phyloP scores from a whole-genome alignment of 2,329 filamentous ascomycete species.

The Paradendryphiella salina region DNA sequence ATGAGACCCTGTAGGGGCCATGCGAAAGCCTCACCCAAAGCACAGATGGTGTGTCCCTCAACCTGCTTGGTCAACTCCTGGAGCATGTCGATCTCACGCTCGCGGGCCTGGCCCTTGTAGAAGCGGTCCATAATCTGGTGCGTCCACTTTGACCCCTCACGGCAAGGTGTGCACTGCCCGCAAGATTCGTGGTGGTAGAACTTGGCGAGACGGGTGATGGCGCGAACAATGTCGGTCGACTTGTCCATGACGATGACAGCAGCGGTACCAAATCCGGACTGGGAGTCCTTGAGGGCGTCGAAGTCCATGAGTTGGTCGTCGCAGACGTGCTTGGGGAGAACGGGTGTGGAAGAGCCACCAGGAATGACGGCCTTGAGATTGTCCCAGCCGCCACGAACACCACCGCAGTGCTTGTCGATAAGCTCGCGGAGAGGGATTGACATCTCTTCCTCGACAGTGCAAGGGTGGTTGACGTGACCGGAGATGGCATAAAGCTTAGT shows the following conservation, averaged over 20 bases:
- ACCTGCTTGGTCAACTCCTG: conserved; percentile 99
- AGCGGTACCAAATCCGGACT: conserved; percentile 94
- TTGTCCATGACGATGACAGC: conserved; percentile 99
- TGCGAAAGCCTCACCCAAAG: conserved; percentile 94
- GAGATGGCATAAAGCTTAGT: conserved; percentile 99
- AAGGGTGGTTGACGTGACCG: conserved; percentile 97
- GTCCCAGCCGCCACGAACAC: conserved; percentile 95
- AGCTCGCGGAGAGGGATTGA: conserved; percentile 93
- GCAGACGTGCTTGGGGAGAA: conserved; percentile 86
- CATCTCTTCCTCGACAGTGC: conserved; percentile 99
- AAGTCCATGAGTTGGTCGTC: conserved; percentile 99
- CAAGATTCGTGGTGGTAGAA: conserved; percentile 99
- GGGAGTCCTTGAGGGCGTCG: conserved; percentile 94
- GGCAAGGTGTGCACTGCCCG: conserved; percentile 98
- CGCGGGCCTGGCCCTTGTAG: conserved; percentile 83
- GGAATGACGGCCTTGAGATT: conserved; percentile 95
- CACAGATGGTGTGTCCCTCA: conserved; percentile 98
- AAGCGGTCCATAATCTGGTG: conserved; percentile 98
- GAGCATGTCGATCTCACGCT: conserved; percentile 97
- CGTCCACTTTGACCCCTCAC: conserved; percentile 98
- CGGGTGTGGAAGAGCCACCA: conserved; percentile 93
- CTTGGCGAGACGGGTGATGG: conserved; percentile 87
- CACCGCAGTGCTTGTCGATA: conserved; percentile 97
- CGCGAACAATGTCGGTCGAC: conserved; percentile 91
- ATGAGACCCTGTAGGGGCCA: conserved; percentile 99